phyloP scores from a whole-genome alignment of 2,329 filamentous ascomycete genomes.

The Colletotrichum sp. region DNA sequence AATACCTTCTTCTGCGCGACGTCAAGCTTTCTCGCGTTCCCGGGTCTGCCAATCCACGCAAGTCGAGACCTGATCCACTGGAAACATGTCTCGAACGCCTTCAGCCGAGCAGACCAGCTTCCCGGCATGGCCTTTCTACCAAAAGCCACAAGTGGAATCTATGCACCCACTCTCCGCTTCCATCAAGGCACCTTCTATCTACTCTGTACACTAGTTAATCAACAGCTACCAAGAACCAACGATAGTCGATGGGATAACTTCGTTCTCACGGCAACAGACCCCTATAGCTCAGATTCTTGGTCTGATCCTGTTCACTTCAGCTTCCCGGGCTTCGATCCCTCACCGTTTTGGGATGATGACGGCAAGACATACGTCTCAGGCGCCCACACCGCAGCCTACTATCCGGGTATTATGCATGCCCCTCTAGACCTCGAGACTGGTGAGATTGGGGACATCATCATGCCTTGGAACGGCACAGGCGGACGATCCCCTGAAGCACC shows the following conservation, averaged over 20 bases:
- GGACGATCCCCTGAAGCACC: conserved; percentile 54
- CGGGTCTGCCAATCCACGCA: conserved; percentile 57
- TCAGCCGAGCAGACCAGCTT: conserved; percentile 45
- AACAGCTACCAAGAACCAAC: not conserved
- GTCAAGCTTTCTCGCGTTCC: conserved; percentile 58
- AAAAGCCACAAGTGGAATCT: conserved; percentile 43
- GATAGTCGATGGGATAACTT: conserved; percentile 19
- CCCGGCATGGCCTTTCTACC: conserved; percentile 36
- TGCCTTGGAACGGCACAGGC: conserved; percentile 54
- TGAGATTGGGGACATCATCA: conserved; percentile 38
- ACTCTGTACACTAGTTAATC: conserved; percentile 37
- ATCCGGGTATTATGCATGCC: conserved; percentile 40
- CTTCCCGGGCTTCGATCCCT: conserved; percentile 46
- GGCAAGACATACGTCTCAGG: conserved; percentile 56
- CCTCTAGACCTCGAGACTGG: conserved; percentile 46
- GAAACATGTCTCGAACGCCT: conserved; percentile 47
- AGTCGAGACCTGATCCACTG: conserved; percentile 56
- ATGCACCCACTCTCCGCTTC: conserved; percentile 51
- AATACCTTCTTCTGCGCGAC: conserved; percentile 57
- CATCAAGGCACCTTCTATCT: conserved; percentile 49
- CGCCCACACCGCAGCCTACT: conserved; percentile 29
- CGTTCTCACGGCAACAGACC: conserved; percentile 21
- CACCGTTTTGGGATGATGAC: conserved; percentile 61
- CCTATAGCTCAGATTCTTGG: conserved; percentile 27
- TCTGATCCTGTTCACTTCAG: conserved; percentile 29